Evolutionary conservation across 352 stramenopile species (phyloP).

Genomic region (Aphanomyces euteiches): DNA sequence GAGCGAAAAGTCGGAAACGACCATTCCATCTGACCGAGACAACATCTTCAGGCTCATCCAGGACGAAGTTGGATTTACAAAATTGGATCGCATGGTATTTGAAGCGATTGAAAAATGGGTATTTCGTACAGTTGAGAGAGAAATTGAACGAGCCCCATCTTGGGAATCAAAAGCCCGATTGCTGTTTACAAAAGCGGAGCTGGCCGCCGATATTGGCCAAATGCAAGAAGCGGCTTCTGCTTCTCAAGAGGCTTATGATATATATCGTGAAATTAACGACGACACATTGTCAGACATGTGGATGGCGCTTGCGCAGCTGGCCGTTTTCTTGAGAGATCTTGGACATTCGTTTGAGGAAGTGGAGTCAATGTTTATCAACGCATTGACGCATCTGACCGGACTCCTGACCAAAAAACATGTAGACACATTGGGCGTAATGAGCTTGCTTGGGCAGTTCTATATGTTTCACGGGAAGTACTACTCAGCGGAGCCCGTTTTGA

Average conservation of each 20-base stretch:
- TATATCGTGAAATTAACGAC: neutral
- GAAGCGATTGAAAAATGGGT: constrained; percentile 2
- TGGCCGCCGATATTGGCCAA: neutral
- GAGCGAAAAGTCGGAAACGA: neutral
- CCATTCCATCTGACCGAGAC: neutral
- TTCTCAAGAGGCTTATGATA: neutral
- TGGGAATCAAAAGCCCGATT: neutral
- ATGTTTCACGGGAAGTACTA: neutral
- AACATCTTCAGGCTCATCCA: neutral
- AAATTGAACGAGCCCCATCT: neutral
- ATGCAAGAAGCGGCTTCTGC: neutral
- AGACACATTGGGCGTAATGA: neutral
- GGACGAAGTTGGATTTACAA: neutral
- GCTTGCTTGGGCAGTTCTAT: neutral
- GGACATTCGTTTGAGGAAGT: neutral
- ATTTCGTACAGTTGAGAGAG: neutral
- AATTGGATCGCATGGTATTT: constrained; percentile 21
- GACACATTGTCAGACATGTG: neutral
- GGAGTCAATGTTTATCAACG: neutral
- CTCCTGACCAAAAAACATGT: constrained; percentile 1
- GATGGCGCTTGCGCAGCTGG: neutral
- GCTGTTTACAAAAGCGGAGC: no score
- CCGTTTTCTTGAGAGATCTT: neutral
- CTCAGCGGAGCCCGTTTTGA: neutral
- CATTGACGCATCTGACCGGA: neutral